Base-by-base conservation (phyloP, 345 rosid species). In the Eucalyptus curtisii region DNA sequence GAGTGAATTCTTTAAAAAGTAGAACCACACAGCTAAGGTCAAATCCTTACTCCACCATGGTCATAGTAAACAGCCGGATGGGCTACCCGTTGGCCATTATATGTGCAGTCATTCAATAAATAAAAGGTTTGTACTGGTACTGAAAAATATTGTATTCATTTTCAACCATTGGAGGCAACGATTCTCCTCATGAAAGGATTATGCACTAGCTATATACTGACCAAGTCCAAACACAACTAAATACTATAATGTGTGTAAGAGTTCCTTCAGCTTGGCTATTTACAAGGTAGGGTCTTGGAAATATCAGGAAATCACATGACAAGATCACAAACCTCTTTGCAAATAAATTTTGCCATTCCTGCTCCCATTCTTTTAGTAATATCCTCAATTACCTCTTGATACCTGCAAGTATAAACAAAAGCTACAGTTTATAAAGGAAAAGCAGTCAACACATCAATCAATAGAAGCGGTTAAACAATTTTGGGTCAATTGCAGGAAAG, bases 291-390 rank as follows among this genome's bases (percentile, higher is more conserved):
- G 57, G 57, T 17, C 64, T 57, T 57, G 64, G 30, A 57, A 57
- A 57, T 57, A 25, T 24, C 13, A 57, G 30, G 12, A 25, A 7
- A 3, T 57, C 64, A 57, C 64, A 57, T 57, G 64, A 24, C 30
- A 57, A 57, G 52, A 87, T 89, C 86, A 91, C 93, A 88, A 88
- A 97, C 99, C 99, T 97, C 99, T 89, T 95, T 95, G 95, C 95
- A 91, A 86, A 96, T 96, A 90, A 95, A 97, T 91, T 96, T 96
- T 68, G 96, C 99, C 99, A 97, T 96, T 87, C 99, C 99, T 71
- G 96, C 97, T 91, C 99, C 99, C 99, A 97, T 96, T 91, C 94
- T 92, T 90, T 89, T 91, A 88, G 98, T 95, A 82, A 95, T 94
- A 89, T 97, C 98, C 93, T 93, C 97, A 4, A 97, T 96, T 80